A percentile compares a stretch with the other conserved stretches of the same genome.
Conservation (phyloP, 768 basidiomycete genomes). For the Solioccasus polychromus region DNA sequence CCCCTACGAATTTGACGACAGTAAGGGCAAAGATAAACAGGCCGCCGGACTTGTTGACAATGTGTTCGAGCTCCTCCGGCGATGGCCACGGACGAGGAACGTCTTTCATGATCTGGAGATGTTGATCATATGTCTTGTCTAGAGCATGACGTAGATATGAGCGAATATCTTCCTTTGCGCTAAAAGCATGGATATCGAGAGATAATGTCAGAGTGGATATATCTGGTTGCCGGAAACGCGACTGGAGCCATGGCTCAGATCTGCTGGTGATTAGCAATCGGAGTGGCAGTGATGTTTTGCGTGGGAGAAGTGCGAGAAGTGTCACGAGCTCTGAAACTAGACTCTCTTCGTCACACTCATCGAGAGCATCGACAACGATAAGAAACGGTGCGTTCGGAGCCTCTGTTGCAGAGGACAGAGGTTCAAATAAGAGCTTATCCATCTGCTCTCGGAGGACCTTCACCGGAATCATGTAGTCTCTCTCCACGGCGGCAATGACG, state of each 20-base stretch:
- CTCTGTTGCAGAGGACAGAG: slow-evolving; percentile 14
- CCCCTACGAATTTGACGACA: slow-evolving; percentile 26
- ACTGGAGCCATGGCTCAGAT: slow-evolving; percentile 17
- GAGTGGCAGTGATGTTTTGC: slow-evolving; percentile 13
- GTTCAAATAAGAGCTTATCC: slow-evolving; percentile 23
- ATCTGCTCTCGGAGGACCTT: slow-evolving; percentile 31
- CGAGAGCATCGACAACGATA: slow-evolving; percentile 23
- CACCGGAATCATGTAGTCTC: slow-evolving; percentile 23
- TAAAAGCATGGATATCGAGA: slow-evolving; percentile 24
- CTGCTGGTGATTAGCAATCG: slow-evolving; percentile 29
- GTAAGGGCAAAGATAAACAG: slow-evolving; percentile 31
- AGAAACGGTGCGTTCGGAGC: slow-evolving; percentile 10
- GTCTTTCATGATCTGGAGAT: slow-evolving; percentile 16
- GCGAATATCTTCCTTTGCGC: slow-evolving; percentile 23
- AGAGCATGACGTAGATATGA: slow-evolving; percentile 21
- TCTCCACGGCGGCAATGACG: slow-evolving; percentile 21
- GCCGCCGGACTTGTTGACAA: slow-evolving; percentile 20
- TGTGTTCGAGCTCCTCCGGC: slow-evolving; percentile 15
- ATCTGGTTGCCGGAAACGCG: slow-evolving; percentile 15
- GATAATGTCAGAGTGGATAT: slow-evolving; percentile 9
- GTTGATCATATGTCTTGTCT: slow-evolving; percentile 13
- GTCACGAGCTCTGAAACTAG: slow-evolving; percentile 26
- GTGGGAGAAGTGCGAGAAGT: slow-evolving; percentile 18
- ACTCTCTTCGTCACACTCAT: slow-evolving; percentile 25
- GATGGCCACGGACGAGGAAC: slow-evolving; percentile 26